Evolutionary conservation across 768 basidiomycete species (phyloP).

Genomic region (Amylocystis lapponica): DNA sequence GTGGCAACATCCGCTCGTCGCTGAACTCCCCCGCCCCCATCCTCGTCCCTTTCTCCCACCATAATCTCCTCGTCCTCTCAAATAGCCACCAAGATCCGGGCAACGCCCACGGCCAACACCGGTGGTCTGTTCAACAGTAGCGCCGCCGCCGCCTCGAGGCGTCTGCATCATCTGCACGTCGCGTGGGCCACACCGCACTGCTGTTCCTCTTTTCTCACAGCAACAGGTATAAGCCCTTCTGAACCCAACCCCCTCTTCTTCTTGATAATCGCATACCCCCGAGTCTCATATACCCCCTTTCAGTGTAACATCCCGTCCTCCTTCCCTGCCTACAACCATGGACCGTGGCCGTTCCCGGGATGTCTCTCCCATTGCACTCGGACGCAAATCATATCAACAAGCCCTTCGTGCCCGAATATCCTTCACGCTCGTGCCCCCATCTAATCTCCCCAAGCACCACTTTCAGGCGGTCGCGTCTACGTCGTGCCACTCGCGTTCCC

Average conservation of each 20-base stretch:
- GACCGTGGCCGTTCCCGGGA: constrained; percentile 22
- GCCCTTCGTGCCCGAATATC: constrained; percentile 10
- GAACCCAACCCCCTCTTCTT: constrained; percentile 2
- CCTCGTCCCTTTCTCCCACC: no score
- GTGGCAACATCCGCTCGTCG: no score
- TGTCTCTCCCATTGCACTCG: constrained; percentile 20
- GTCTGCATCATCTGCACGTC: constrained; percentile 1
- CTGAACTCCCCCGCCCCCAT: no score
- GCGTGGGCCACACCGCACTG: constrained; percentile 6
- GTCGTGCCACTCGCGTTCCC: not conserved
- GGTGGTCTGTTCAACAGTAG: no score
- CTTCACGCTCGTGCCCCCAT: constrained; percentile 4
- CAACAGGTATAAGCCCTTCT: constrained; percentile 15
- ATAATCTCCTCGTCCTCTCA: no score
- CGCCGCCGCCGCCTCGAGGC: constrained; percentile 6
- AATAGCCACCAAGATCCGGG: no score
- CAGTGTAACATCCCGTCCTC: constrained; percentile 8
- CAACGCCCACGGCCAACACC: no score
- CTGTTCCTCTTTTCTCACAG: constrained; percentile 4
- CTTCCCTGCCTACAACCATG: constrained; percentile 14
- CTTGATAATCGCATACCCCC: constrained; percentile 1
- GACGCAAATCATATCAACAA: constrained; percentile 5
- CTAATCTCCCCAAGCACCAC: constrained; percentile 6
- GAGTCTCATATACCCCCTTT: constrained; percentile 6
- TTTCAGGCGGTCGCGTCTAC: not conserved